These are phyloP conservation scores for Penicillium polonicum DNA, from an alignment of 2,329 filamentous ascomycete genomes.

Conservation along the genomic window DNA sequence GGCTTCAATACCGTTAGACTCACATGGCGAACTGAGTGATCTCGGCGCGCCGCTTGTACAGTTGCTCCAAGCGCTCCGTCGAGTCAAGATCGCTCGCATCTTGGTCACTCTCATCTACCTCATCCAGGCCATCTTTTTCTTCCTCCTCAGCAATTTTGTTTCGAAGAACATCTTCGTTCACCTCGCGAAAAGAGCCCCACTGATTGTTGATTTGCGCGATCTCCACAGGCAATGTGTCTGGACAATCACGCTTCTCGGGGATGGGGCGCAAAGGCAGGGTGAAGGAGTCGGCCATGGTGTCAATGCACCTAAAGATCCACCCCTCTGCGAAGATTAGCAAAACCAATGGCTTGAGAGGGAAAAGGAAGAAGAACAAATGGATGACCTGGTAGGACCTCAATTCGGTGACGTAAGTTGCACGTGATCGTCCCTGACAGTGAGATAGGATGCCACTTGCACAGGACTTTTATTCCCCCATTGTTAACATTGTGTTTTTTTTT, in stretches of 20 bases:
- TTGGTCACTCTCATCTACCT: conserved; percentile 38
- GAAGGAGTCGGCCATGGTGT: conserved; percentile 42
- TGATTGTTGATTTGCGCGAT: conserved; percentile 76
- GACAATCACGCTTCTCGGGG: conserved; percentile 47
- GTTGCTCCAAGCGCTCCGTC: conserved; percentile 40
- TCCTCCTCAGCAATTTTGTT: conserved; percentile 61
- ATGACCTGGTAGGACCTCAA: not conserved
- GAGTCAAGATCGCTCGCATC: conserved; percentile 34
- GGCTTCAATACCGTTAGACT: conserved; percentile 10
- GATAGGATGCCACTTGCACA: not conserved
- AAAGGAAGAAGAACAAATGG: not conserved
- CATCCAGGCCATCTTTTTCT: conserved; percentile 49
- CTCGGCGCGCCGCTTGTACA: conserved; percentile 47
- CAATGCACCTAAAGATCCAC: not conserved
- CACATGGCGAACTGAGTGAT: conserved; percentile 47
- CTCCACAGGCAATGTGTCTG: conserved; percentile 66
- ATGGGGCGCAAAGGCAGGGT: conserved; percentile 63
- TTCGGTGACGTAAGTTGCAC: conserved; percentile 9
- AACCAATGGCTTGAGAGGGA: not conserved
- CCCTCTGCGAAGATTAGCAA: not conserved
- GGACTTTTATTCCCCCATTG: not conserved
- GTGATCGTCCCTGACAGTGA: not conserved
- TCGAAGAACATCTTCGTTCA: conserved; percentile 71
- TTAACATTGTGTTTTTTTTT: not conserved
- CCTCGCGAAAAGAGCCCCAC: conserved; percentile 75